Evolutionary conservation across 2,329 filamentous ascomycete genomes (phyloP).

Genomic region (Xylaria hypoxylon): DNA sequence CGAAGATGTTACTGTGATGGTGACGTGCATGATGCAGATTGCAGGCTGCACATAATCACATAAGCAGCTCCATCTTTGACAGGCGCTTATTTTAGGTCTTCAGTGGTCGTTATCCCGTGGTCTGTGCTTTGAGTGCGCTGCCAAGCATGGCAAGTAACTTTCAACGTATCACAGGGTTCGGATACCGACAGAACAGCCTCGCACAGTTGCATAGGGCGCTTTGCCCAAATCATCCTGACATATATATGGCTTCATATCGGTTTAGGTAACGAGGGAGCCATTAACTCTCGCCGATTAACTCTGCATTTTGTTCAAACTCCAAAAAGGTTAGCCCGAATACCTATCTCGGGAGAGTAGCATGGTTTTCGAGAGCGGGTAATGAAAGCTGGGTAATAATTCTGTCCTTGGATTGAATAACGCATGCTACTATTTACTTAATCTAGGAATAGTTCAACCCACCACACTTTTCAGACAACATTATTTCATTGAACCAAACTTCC

Average conservation of each 20-base stretch:
- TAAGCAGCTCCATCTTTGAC: constrained; percentile 12
- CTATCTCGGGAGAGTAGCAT: background rate
- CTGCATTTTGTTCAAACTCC: background rate
- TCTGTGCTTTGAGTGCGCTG: too few species aligned
- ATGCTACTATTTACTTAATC: constrained; percentile 39
- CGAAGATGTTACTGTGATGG: constrained; percentile 45
- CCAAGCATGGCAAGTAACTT: constrained; percentile 15
- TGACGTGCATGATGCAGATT: constrained; percentile 39
- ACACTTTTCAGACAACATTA: constrained; percentile 35
- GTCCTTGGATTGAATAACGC: constrained; percentile 22
- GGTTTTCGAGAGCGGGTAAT: too few species aligned
- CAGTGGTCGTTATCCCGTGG: background rate
- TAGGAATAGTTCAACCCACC: constrained; percentile 16
- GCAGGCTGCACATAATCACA: constrained; percentile 22
- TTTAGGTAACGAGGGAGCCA: constrained; percentile 2
- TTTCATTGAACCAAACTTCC: constrained; percentile 39
- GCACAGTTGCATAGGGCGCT: constrained; percentile 24
- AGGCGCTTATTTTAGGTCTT: constrained; percentile 30
- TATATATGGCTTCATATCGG: background rate
- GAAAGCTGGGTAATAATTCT: constrained; percentile 30
- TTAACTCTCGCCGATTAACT: too few species aligned
- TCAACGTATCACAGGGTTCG: constrained; percentile 10
- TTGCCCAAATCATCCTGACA: constrained; percentile 6
- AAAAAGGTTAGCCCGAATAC: background rate
- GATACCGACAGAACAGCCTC: background rate